Conservation (phyloP, 129 eudicot genomes). For the Oenanthe sinensis region DNA sequence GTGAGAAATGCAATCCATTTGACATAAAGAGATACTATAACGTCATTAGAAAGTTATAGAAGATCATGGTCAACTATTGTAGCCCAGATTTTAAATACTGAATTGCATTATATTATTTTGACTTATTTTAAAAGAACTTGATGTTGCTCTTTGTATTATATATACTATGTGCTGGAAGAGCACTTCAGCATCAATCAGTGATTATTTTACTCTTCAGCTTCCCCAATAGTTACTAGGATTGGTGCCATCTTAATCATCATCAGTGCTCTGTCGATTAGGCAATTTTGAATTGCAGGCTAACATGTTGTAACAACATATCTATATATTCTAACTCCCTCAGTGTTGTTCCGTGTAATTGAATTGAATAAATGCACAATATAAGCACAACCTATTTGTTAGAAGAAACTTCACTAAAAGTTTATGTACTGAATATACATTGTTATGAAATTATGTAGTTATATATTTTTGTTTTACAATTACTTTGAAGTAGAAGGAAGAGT, state of each 20-base stretch:
- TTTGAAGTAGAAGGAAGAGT: not conserved
- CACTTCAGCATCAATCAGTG: not conserved
- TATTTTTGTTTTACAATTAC: not conserved
- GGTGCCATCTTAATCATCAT: not conserved
- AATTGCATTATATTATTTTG: not conserved
- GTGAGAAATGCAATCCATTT: not conserved
- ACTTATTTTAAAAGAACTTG: not conserved
- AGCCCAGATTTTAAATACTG: not conserved
- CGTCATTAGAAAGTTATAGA: not conserved
- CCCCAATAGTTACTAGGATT: not conserved
- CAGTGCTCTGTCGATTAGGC: not conserved
- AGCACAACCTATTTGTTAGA: not conserved
- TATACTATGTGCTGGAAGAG: not conserved
- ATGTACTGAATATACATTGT: not conserved
- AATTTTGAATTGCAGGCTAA: not conserved
- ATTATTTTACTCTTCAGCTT: not conserved
- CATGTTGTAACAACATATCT: not conserved
- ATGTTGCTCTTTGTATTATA: not conserved
- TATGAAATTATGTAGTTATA: not conserved
- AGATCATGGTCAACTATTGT: not conserved
- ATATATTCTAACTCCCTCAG: not conserved
- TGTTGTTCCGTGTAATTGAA: not conserved
- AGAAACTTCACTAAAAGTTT: not conserved
- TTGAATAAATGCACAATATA: not conserved
- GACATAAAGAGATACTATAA: not conserved